These are phyloP conservation scores for Penicillium chermesinum DNA, from an alignment of 495 filamentous ascomycete genomes.

Conservation along the genomic window DNA sequence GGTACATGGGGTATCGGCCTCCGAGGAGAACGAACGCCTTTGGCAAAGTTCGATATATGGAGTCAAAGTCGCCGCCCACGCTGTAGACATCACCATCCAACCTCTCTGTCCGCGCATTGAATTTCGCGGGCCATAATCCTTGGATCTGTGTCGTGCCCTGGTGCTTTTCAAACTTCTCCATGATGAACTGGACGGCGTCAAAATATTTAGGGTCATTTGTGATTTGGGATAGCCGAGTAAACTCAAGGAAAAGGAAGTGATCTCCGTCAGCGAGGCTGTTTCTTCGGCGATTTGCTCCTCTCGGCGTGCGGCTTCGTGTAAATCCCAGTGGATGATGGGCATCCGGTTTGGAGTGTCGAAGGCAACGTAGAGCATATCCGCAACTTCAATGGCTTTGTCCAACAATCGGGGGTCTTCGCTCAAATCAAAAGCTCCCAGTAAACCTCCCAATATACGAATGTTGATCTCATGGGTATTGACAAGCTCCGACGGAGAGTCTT, in stretches of 20 bases:
- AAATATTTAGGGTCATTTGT: constrained; percentile 79
- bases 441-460: constrained; percentile 47
- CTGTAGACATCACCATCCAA: constrained; percentile 17
- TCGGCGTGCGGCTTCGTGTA: constrained; percentile 15
- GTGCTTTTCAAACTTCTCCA: constrained; percentile 63
- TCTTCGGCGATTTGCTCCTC: constrained; percentile 22
- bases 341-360: constrained; percentile 38
- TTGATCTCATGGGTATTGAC: constrained; percentile 49
- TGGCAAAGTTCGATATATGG: constrained; percentile 30
- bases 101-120: constrained; percentile 19
- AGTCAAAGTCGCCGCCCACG: constrained; percentile 28
- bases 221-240: constrained; percentile 81
- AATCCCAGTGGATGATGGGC: constrained; percentile 32
- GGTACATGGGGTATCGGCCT: constrained; percentile 32
- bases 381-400: constrained; percentile 29
- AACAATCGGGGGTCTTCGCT: constrained; percentile 32
- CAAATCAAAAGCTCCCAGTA: constrained; percentile 48
- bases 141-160: constrained; percentile 54
- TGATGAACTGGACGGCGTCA: constrained; percentile 80
- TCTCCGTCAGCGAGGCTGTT: constrained; percentile 56
- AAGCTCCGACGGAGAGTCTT: constrained; percentile 11
- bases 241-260: constrained; percentile 81
- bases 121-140: constrained; percentile 29
- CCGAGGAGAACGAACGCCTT: constrained; percentile 34
- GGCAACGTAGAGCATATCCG: constrained; percentile 34